These are phyloP conservation scores for Boletus vermiculosoides DNA, from an alignment of 768 basidiomycete genomes.

Conservation along the genomic window DNA sequence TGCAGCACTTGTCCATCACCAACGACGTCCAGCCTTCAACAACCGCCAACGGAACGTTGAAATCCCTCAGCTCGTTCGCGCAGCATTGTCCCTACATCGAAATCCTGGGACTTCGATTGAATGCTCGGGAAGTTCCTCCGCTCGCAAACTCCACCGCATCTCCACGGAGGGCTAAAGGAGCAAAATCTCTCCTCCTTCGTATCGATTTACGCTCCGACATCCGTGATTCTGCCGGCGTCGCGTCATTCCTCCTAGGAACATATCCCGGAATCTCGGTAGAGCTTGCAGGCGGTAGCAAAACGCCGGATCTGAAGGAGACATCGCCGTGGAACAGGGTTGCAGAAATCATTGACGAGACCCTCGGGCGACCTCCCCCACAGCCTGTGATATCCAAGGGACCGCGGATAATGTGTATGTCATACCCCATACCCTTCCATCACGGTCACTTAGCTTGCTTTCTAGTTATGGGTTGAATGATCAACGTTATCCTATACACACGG, in stretches of 20 bases:
- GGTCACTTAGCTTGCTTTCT: neutral
- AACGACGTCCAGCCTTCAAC: conserved; percentile 13
- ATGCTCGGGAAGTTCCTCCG: conserved; percentile 19
- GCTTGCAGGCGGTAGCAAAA: neutral
- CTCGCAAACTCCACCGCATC: neutral
- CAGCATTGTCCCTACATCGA: conserved; percentile 20
- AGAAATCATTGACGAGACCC: conserved; percentile 14
- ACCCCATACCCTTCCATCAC: too few species aligned
- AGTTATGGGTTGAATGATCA: conserved; percentile 13
- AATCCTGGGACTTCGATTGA: conserved; percentile 15
- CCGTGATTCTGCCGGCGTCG: conserved; percentile 17
- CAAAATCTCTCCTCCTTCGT: neutral
- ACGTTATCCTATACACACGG: neutral
- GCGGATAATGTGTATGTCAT: conserved; percentile 20
- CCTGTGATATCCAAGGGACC: conserved; percentile 1
- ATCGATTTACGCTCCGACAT: conserved; percentile 20
- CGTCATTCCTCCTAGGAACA: conserved; percentile 16
- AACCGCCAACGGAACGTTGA: conserved; percentile 9
- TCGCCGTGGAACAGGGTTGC: conserved; percentile 25
- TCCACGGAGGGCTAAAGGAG: conserved; percentile 3
- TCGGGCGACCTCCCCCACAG: conserved; percentile 14
- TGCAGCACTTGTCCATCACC: conserved; percentile 17
- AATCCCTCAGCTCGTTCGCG: conserved; percentile 9
- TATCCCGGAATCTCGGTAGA: conserved; percentile 11
- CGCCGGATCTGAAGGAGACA: conserved; percentile 12